Base-by-base conservation (phyloP, 2,329 filamentous ascomycete species). In the Fusarium pseudograminearum region DNA sequence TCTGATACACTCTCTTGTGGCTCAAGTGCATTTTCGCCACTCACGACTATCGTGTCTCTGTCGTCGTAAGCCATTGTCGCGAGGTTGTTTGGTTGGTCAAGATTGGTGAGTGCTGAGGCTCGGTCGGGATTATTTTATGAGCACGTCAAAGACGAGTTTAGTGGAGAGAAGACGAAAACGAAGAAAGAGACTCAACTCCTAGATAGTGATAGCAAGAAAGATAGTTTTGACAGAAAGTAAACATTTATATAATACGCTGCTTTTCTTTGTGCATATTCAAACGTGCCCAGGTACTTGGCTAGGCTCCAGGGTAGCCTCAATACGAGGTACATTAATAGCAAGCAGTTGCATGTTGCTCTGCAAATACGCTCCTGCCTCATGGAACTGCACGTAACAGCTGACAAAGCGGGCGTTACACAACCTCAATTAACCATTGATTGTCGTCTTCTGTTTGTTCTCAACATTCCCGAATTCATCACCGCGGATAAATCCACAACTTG, bases 231-330 rank as follows among this genome's bases (percentile, higher is more conserved):
- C 15, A 16, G 4, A 38, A 26, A 31, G 20, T 10, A 18, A 22
- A 26, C n/a, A 12, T 40, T 12, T 40, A 40, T 30, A 30, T 30
- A 30, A 12, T 30, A 12, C 28, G 28, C 28, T 30, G 28, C 28
- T 30, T 30, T 30, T 36, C 31, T 41, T 33, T 38, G 18, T 40
- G 8, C 14, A 36, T 36, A 40, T 57, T 42, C n/a, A 50, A 42
- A 14, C 26, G 40, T 20, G 10, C 26, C 26, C 10, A 22, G 11
- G 28, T 61, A 9, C 24, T 10, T 30, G 24, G 28, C 22, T 4
- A 31, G n/a, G 6, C 33, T 70, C 38, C 42, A 70, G 67, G 67
- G 67, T 70, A 70, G 26, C 42, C 14, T 34, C 12, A 9, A n/a
- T 12, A 14, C 7, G n/a, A n/a, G 18, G 18, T 6, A 38, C n/a